Base-by-base conservation (phyloP, 352 stramenopile species). In the Pythium chondricola region DNA sequence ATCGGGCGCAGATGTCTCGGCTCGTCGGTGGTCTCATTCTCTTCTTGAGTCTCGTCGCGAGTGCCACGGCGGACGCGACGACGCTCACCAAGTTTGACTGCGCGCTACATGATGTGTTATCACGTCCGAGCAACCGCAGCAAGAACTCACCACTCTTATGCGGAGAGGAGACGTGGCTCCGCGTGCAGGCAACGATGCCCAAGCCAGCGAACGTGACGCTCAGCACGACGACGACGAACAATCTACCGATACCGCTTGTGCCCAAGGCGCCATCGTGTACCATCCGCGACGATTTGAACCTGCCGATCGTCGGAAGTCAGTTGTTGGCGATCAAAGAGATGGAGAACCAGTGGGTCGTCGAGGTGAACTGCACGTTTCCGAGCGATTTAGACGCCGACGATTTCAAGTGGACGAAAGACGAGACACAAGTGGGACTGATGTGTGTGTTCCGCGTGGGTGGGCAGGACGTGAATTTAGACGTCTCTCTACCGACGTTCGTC, bases 101-200 rank as follows among this genome's bases (percentile, higher is more conserved):
- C 42, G n/a, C 57, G 6, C 3, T 24, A 9, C 31, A 26, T 14
- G 5, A 37, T 33, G 32, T 22, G n/a, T n/a, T n/a, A n/a, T n/a
- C n/a, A n/a, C 27, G 13, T 24, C 27, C 4, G 17, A 14, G 6
- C 31, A 11, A 8, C 44, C 4, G 9, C n/a, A 10, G n/a, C 38
- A 7, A 38, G 30, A n/a, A 21, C 30, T 21, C 30, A 24, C 38
- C 26, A 46, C 40, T 56, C 21, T 33, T 63, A 35, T 63, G 56
- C 26, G 56, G 56, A 7, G 36, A 57, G 32, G 37, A 58, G 26
- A 55, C 56, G n/a, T 48, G 33, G 30, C 40, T 63, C 33, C 21
- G 18, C 10, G 27, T 63, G 24, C 48, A 35, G 20, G 48, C 33
- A 4, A 43, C 46, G 33, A 48, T 63, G 14, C 32, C 54, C 14